Evolutionary conservation across 352 stramenopile species (phyloP).

Genomic region (Plasmopara halstedii): DNA sequence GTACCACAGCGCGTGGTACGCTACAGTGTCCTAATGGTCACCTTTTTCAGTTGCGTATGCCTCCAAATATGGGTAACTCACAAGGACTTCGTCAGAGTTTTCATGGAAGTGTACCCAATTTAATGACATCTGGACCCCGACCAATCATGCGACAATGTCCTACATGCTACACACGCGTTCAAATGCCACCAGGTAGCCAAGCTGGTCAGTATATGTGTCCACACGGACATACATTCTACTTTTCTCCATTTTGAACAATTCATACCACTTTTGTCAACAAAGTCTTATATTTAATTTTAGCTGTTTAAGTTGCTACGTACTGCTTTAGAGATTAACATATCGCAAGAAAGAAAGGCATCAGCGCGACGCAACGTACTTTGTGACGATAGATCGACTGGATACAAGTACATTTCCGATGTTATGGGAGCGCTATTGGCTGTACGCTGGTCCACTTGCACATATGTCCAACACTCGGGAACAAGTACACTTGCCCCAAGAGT

Average conservation of each 20-base stretch:
- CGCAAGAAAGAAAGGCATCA: slow-evolving; percentile 69
- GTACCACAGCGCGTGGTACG: slow-evolving; percentile 55
- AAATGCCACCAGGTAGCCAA: slow-evolving; percentile 80
- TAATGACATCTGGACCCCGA: slow-evolving; percentile 23
- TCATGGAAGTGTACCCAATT: slow-evolving; percentile 8
- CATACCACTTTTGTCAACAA: too few species aligned
- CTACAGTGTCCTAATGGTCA: slow-evolving; percentile 72
- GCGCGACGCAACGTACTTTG: slow-evolving; percentile 54
- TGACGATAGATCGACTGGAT: slow-evolving; percentile 65
- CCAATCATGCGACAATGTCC: slow-evolving; percentile 80
- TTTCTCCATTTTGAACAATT: slow-evolving; percentile 59
- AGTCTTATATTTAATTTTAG: too few species aligned
- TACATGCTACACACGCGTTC: slow-evolving; percentile 81
- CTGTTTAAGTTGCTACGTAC: too few species aligned
- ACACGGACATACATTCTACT: slow-evolving; percentile 83
- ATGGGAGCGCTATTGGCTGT: slow-evolving; percentile 62
- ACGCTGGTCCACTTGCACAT: slow-evolving; percentile 73
- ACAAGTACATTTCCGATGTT: slow-evolving; percentile 80
- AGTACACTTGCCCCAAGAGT: slow-evolving; percentile 35
- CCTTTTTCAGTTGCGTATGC: slow-evolving; percentile 69
- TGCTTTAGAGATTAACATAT: slow-evolving; percentile 59
- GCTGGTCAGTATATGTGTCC: slow-evolving; percentile 86
- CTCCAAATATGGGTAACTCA: slow-evolving; percentile 32
- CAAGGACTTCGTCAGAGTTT: slow-evolving; percentile 34
- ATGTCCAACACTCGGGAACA: slow-evolving; percentile 75